phyloP scores from a whole-genome alignment of 176 grass and related monocot species.

The Triticum urartu region DNA sequence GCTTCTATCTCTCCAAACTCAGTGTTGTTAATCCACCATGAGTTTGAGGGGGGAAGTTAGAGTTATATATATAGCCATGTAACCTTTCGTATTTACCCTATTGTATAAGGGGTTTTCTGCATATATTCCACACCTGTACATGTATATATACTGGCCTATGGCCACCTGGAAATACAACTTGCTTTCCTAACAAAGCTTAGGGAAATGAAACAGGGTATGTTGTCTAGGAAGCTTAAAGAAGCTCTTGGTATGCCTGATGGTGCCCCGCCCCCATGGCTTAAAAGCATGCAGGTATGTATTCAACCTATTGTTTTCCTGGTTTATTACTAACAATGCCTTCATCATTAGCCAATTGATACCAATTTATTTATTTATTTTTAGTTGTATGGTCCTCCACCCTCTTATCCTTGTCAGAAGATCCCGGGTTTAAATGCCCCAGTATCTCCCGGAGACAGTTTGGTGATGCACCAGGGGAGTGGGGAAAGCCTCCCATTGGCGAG shows the following conservation, averaged over 20 bases:
- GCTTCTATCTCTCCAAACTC: no score
- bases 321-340: background rate
- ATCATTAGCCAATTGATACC: background rate
- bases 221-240: slow-evolving; percentile 90
- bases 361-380: slow-evolving; percentile 26
- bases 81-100: no score
- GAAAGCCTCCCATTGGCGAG: slow-evolving; percentile 34
- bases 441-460: slow-evolving; percentile 12
- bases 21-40: no score
- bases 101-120: no score
- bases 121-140: no score
- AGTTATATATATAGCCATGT: no score
- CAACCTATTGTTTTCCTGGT: background rate
- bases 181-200: slow-evolving; percentile 31
- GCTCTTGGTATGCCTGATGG: slow-evolving; percentile 97
- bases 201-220: slow-evolving; percentile 91
- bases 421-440: slow-evolving; percentile 87
- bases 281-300: background rate
- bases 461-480: background rate
- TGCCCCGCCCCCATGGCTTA: slow-evolving; percentile 56
- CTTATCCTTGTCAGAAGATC: background rate
- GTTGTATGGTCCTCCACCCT: slow-evolving; percentile 32
- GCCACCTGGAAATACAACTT: no score
- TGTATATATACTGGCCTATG: no score
- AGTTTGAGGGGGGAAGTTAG: no score